phyloP scores from a whole-genome alignment of 78 protist species.

The Dictyostelium firmibasis region DNA sequence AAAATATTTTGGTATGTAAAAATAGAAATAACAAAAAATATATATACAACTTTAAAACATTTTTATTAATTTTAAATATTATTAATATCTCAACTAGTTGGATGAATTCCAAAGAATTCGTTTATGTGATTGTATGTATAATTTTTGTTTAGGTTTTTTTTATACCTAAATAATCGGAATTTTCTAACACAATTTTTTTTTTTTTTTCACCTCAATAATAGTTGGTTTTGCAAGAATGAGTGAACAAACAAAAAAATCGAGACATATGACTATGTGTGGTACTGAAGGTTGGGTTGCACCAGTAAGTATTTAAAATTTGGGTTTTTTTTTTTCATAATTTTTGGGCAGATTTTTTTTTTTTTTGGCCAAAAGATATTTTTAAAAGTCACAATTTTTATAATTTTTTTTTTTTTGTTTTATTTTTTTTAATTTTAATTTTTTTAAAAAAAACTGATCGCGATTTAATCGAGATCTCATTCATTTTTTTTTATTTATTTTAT shows the following conservation, averaged over 20 bases:
- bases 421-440: too few species aligned
- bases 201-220: not conserved
- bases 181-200: not conserved
- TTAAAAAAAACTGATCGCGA: too few species aligned
- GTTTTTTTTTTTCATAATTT: not conserved
- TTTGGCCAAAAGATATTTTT: too few species aligned
- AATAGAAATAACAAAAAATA: too few species aligned
- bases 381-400: not conserved
- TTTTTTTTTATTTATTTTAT: too few species aligned
- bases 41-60: too few species aligned
- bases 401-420: not conserved
- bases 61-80: too few species aligned
- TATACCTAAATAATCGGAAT: not conserved
- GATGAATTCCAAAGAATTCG: conserved; percentile 68
- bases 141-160: not conserved
- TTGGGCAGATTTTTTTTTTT: not conserved
- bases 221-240: conserved; percentile 73
- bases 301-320: not conserved
- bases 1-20: conserved; percentile 71
- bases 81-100: too few species aligned
- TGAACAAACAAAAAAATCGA: conserved; percentile 72
- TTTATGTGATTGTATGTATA: conserved; percentile 39
- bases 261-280: conserved; percentile 80
- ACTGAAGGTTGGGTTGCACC: conserved; percentile 83
- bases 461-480: too few species aligned